Evolutionary conservation across 768 basidiomycete genomes (phyloP).

Genomic region (Russula sp.): DNA sequence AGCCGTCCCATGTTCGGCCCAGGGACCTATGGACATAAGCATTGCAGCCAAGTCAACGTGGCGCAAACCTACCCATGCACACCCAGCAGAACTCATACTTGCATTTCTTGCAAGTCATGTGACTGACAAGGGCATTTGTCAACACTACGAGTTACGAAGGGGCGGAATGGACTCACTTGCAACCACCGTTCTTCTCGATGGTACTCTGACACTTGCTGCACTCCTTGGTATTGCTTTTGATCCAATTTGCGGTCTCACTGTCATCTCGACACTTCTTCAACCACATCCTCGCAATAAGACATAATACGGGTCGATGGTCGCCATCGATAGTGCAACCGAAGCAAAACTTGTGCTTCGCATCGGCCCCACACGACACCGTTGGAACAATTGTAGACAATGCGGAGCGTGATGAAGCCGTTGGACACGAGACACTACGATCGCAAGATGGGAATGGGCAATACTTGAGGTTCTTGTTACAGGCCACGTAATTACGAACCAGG

Average conservation of each 20-base stretch:
- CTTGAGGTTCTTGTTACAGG: conserved; percentile 72
- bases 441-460: conserved; percentile 96
- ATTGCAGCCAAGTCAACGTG: conserved; percentile 33
- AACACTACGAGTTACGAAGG: conserved; percentile 6
- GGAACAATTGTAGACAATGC: conserved; percentile 78
- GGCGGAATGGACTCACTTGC: conserved; percentile 70
- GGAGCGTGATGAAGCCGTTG: conserved; percentile 67
- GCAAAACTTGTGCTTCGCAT: conserved; percentile 72
- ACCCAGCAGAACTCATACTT: conserved; percentile 99
- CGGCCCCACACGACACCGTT: conserved; percentile 77
- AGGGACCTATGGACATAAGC: conserved; percentile 60
- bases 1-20: conserved; percentile 93
- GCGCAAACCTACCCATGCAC: conserved; percentile 71
- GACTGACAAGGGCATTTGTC: conserved; percentile 44
- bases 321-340: conserved; percentile 88
- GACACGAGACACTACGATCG: conserved; percentile 89
- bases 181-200: conserved; percentile 99
- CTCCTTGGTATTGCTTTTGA: conserved; percentile 99
- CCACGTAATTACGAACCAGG: conserved; percentile 85
- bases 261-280: conserved; percentile 96
- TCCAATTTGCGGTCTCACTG: conserved; percentile 98
- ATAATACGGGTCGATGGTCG: conserved; percentile 91
- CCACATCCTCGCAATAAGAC: conserved; percentile 87
- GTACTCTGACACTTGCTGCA: conserved; percentile 94
- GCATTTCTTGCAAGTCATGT: conserved; percentile 99